A percentile compares a stretch with the other conserved stretches of the same genome.
Evolutionary conservation across 768 basidiomycete species (phyloP).

Genomic region (Suillus lakei): DNA sequence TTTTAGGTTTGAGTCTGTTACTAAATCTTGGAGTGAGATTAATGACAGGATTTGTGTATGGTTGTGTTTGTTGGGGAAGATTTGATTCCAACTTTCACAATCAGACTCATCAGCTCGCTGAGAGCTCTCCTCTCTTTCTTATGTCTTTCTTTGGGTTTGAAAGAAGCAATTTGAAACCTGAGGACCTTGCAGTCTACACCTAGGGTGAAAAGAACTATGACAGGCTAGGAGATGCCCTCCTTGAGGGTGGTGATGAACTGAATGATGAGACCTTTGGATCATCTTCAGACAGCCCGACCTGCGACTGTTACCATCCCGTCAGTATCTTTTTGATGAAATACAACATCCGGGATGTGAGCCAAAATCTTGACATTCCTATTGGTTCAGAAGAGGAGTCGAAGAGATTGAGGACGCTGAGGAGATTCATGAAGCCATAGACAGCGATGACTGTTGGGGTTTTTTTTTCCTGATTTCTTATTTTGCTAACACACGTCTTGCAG

Average conservation of each 20-base stretch:
- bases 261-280: conserved; percentile 99
- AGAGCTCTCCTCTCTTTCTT: conserved; percentile 17
- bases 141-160: conserved; percentile 90
- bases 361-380: conserved; percentile 38
- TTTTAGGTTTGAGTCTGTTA: no score
- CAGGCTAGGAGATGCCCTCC: conserved; percentile 84
- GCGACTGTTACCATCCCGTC: conserved; percentile 72
- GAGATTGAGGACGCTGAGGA: conserved; percentile 44
- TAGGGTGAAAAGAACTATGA: conserved; percentile 94
- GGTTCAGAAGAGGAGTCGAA: conserved; percentile 58
- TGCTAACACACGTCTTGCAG: conserved; percentile 41
- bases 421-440: conserved; percentile 58
- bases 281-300: conserved; percentile 83
- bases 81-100: conserved; percentile 8
- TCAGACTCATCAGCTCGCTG: conserved; percentile 10
- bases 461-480: conserved; percentile 15
- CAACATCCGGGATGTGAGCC: conserved; percentile 42
- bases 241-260: conserved; percentile 89
- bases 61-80: conserved; percentile 20
- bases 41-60: conserved; percentile 19
- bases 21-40: no score
- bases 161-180: conserved; percentile 65
- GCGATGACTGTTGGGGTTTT: conserved; percentile 56
- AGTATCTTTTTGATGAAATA: conserved; percentile 43
- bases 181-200: conserved; percentile 88